Evolutionary conservation across 2,329 filamentous ascomycete genomes (phyloP), one percentile per base, ranked within the genome.

Genomic region (Sphaerulina vaccinii): DNA sequence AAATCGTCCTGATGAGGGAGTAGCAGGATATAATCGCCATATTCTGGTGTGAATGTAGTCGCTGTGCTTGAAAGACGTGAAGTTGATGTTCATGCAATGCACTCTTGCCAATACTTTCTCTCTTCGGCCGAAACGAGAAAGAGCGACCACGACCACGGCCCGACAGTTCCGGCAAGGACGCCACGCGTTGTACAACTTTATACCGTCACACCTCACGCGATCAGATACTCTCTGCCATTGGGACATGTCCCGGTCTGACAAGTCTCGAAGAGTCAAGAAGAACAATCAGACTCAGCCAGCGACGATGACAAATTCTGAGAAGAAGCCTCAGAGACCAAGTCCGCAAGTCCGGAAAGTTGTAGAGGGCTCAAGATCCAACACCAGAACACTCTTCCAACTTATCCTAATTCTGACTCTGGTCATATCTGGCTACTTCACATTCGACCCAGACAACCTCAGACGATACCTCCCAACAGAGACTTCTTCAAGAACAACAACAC

Each of bases 11-110:
- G 63, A 96, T 86, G 70, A 96, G 85, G 7, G 86, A 88, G 66
- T 81, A 86, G 55, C 85, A 84, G 2, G 88, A 90, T 65, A 96
- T 80, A 69, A 95, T 77, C 24, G 83, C 86, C 91, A 96, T 96
- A 24, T n/a, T 40, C 18, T 39, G 9, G 38, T 40, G n/a, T n/a
- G 24, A 9, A 4, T 10, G 9, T 32, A 22, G 18, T 24, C 3
- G 18, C 11, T 22, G 16, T 11, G 11, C 16, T 21, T 24, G 49
- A 5, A 41, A n/a, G n/a, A 47, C 24, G 42, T 46, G 36, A 21
- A 27, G 27, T 50, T 18, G 37, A 35, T n/a, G 32, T n/a, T 5
- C 13, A n/a, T 35, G 32, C 32, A 35, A n/a, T 15, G 32, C 16
- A 7, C 32, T 35, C 18, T 15, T 18, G 36, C 19, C 15, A 19